These are phyloP conservation scores for Acanthamoeba triangularis DNA, from an alignment of 208 protist genomes.

Conservation along the genomic window DNA sequence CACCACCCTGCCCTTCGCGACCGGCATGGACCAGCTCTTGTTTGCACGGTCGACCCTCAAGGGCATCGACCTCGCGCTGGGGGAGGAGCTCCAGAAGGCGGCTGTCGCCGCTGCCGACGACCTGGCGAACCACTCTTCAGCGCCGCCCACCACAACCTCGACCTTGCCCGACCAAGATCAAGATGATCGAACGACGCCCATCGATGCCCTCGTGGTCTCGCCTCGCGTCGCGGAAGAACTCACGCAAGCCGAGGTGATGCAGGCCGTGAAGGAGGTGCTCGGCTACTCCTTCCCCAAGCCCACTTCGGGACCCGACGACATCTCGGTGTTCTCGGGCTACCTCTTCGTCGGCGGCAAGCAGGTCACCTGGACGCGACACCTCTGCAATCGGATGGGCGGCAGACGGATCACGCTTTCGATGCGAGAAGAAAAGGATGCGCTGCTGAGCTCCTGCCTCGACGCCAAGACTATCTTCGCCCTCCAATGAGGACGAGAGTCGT, in stretches of 20 bases:
- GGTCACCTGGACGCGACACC: not conserved
- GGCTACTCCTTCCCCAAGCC: not conserved
- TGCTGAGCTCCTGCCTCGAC: not conserved
- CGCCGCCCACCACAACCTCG: not conserved
- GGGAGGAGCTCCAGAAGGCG: not conserved
- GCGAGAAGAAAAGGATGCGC: conserved; percentile 8
- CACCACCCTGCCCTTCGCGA: not conserved
- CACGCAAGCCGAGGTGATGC: not conserved
- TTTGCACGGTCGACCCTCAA: not conserved
- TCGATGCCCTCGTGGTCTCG: not conserved
- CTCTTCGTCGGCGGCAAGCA: conserved; percentile 1
- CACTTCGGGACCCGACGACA: not conserved
- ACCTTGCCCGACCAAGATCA: not conserved
- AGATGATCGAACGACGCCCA: not conserved
- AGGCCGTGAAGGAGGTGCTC: not conserved
- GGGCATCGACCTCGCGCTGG: conserved; percentile 9
- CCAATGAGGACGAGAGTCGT: not conserved
- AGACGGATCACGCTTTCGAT: not conserved
- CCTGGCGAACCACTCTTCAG: not conserved
- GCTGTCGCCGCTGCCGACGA: not conserved
- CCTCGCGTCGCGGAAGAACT: not conserved
- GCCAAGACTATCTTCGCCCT: not conserved
- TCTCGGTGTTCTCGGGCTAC: conserved; percentile 27
- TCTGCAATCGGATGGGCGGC: not conserved
- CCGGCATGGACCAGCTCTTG: not conserved